Percentiles rank a stretch among this genome's conserved stretches.
These are phyloP conservation scores for Trichoderma sp. DNA, from an alignment of 2,329 filamentous ascomycete species.

Conservation along the genomic window DNA sequence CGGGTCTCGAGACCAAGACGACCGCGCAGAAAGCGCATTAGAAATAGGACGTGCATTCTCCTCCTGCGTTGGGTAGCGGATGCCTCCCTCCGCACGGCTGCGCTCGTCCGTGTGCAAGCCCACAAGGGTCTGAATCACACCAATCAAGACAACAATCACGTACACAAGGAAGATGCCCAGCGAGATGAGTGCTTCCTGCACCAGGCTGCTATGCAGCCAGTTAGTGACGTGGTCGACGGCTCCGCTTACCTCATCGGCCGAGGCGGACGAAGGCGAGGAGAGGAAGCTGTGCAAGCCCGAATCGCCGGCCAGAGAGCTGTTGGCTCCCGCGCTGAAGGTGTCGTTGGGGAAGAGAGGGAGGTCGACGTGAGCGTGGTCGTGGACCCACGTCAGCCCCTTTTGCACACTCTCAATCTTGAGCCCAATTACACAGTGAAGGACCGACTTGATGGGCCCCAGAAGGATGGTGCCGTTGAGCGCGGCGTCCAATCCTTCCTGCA, in stretches of 20 bases:
- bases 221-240: conserved; percentile 71
- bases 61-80: conserved; percentile 38
- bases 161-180: conserved; percentile 73
- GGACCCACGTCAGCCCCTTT: conserved; percentile 89
- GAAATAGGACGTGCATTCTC: conserved; percentile 32
- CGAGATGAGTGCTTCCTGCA: conserved; percentile 79
- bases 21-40: conserved; percentile 27
- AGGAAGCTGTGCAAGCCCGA: conserved; percentile 69
- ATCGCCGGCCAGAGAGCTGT: conserved; percentile 59
- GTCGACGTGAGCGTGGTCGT: conserved; percentile 78
- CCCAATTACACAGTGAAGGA: conserved; percentile 84
- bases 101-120: conserved; percentile 63
- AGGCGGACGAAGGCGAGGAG: conserved; percentile 69
- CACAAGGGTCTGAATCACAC: conserved; percentile 65
- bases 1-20: conserved; percentile 4
- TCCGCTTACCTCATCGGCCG: conserved; percentile 78
- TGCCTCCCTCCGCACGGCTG: conserved; percentile 54
- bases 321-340: conserved; percentile 79
- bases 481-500: conserved; percentile 69
- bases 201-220: conserved; percentile 67
- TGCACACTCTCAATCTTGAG: conserved; percentile 85
- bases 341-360: conserved; percentile 78
- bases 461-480: conserved; percentile 84
- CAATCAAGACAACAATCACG: conserved; percentile 74
- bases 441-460: conserved; percentile 72